Evolutionary conservation across 305 asterid species (phyloP).

Genomic region (Withania somnifera): DNA sequence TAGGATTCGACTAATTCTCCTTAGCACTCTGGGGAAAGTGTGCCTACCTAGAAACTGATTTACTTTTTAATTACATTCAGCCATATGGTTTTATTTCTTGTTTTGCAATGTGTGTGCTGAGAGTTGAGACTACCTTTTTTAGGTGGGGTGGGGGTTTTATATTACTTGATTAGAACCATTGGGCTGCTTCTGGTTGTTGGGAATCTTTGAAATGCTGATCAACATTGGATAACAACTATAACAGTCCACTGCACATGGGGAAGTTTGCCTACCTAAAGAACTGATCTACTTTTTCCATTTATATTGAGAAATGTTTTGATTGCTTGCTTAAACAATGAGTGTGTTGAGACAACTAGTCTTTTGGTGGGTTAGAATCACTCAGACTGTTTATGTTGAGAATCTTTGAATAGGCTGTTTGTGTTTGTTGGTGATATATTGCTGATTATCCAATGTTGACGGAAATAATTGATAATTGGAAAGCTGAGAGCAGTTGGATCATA

Average conservation of each 20-base stretch:
- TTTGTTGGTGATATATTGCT: neutral
- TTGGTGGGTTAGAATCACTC: neutral
- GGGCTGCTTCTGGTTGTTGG: neutral
- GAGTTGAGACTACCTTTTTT: neutral
- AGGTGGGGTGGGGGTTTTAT: neutral
- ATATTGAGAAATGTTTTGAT: neutral
- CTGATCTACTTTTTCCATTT: neutral
- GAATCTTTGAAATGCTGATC: neutral
- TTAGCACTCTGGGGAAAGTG: neutral
- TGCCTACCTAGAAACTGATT: neutral
- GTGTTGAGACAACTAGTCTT: neutral
- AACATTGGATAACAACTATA: neutral
- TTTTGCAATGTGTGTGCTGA: neutral
- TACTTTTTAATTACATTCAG: neutral
- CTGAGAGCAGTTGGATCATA: neutral
- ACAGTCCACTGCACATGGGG: neutral
- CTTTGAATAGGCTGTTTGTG: neutral
- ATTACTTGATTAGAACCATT: neutral
- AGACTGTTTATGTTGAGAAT: neutral
- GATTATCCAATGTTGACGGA: neutral
- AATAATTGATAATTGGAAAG: neutral
- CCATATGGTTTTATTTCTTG: neutral
- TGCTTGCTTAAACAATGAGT: neutral
- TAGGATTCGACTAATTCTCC: neutral
- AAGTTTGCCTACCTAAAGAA: neutral